Evolutionary conservation across 257 asterid species (phyloP).

Genomic region (Oldenlandia corymbosa): DNA sequence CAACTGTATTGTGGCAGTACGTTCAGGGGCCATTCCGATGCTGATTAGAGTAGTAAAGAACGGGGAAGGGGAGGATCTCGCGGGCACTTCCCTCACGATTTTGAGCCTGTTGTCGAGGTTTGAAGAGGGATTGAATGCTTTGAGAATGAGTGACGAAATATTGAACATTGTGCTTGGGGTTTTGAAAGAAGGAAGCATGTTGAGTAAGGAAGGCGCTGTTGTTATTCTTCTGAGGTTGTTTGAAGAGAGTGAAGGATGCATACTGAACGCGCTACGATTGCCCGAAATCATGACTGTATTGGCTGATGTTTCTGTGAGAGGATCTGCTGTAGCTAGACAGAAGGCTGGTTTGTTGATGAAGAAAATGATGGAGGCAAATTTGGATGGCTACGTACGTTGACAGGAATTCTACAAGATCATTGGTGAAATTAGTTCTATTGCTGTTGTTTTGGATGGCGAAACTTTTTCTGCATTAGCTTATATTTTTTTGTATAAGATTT

Average conservation of each 20-base stretch:
- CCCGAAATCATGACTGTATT: conserved; percentile 51
- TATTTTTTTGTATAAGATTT: too few species aligned
- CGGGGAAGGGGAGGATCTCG: conserved; percentile 44
- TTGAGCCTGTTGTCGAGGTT: conserved; percentile 61
- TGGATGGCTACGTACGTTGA: conserved; percentile 10
- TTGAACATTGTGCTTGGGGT: conserved; percentile 40
- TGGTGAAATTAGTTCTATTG: too few species aligned
- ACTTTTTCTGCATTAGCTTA: too few species aligned
- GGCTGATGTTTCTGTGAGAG: conserved; percentile 68
- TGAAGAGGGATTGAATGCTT: conserved; percentile 56
- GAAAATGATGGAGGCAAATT: conserved; percentile 44
- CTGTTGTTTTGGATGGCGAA: too few species aligned
- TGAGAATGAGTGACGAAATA: conserved; percentile 33
- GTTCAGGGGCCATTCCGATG: conserved; percentile 50
- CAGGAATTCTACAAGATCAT: conserved; percentile 7
- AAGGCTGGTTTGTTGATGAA: conserved; percentile 57
- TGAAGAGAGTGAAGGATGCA: conserved; percentile 55
- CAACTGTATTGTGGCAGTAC: conserved; percentile 73
- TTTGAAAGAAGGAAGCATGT: conserved; percentile 47
- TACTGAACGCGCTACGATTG: conserved; percentile 41
- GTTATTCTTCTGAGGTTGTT: conserved; percentile 58
- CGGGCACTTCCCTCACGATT: conserved; percentile 49
- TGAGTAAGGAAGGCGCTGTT: conserved; percentile 67
- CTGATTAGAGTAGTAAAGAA: conserved; percentile 40
- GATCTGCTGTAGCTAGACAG: conserved; percentile 60